Percentiles rank a stretch among this genome's conserved stretches.
Evolutionary conservation across 1,284 basidiomycete species (phyloP).

Genomic region (Psilocybe mexicana): DNA sequence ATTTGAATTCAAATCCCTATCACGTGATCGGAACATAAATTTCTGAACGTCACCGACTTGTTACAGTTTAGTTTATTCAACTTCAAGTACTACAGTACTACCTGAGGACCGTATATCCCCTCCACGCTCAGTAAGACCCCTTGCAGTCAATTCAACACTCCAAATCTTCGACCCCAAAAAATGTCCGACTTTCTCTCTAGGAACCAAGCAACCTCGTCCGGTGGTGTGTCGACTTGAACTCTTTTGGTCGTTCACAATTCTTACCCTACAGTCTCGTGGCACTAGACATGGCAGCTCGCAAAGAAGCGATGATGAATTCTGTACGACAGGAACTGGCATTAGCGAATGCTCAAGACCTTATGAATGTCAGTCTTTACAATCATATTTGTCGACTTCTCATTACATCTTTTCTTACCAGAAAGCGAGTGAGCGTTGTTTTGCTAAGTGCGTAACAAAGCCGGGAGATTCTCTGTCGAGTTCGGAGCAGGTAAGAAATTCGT

Average conservation of each 20-base stretch:
- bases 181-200: constrained; percentile 35
- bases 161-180: too few species aligned
- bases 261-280: background rate
- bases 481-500: constrained; percentile 60
- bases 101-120: too few species aligned
- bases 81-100: too few species aligned
- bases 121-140: background rate
- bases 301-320: constrained; percentile 70
- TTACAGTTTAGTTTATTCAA: too few species aligned
- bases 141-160: background rate
- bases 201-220: constrained; percentile 10
- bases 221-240: constrained; percentile 3
- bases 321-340: constrained; percentile 73
- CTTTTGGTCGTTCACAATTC: background rate
- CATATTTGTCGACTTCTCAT: constrained; percentile 15
- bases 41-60: background rate
- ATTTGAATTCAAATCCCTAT: background rate
- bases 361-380: constrained; percentile 53
- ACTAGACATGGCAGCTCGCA: constrained; percentile 58
- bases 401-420: constrained; percentile 45
- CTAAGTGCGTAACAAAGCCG: constrained; percentile 80
- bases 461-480: constrained; percentile 65
- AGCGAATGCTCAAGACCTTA: constrained; percentile 78
- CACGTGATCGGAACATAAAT: background rate
- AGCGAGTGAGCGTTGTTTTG: constrained; percentile 76